Evolutionary conservation across 129 eudicot species (phyloP).

Genomic region (Deinandra increscens): DNA sequence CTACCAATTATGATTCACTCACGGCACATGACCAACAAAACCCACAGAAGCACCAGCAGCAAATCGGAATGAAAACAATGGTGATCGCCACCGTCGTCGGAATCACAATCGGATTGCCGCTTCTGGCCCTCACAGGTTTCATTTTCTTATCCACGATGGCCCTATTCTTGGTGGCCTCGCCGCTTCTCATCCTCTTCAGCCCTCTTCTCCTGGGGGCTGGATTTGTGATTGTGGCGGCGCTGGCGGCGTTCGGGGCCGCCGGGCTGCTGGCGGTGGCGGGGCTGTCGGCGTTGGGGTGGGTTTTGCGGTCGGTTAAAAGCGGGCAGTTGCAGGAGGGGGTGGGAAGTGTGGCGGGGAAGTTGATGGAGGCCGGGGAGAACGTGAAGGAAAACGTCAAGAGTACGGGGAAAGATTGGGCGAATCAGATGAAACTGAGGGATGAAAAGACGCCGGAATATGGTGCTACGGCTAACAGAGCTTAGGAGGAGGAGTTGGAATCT

Average conservation of each 20-base stretch:
- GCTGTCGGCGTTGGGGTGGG: constrained; percentile 25
- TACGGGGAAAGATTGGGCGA: constrained; percentile 28
- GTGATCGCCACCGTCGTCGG: constrained; percentile 31
- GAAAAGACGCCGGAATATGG: constrained; percentile 17
- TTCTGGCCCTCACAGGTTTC: constrained; percentile 36
- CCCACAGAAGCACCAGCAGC: constrained; percentile 8
- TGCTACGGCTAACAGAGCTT: constrained; percentile 4
- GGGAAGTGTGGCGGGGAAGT: not conserved
- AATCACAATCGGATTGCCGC: constrained; percentile 39
- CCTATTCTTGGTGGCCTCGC: constrained; percentile 31
- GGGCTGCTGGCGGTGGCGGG: constrained; percentile 36
- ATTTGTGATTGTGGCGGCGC: constrained; percentile 24
- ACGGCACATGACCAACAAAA: not conserved
- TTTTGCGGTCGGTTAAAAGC: constrained; percentile 16
- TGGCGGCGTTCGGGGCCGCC: constrained; percentile 35
- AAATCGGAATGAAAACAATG: constrained; percentile 24
- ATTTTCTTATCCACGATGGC: constrained; percentile 36
- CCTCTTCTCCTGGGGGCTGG: constrained; percentile 41
- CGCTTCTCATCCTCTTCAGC: constrained; percentile 42
- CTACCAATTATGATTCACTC: not conserved
- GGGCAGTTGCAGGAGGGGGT: not conserved
- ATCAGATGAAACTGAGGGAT: constrained; percentile 18
- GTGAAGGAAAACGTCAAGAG: constrained; percentile 15
- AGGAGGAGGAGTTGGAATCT: not conserved
- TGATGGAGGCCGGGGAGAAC: constrained; percentile 23